phyloP scores from a whole-genome alignment of 176 grass and related monocot genomes.

The Oryza rufipogon region DNA sequence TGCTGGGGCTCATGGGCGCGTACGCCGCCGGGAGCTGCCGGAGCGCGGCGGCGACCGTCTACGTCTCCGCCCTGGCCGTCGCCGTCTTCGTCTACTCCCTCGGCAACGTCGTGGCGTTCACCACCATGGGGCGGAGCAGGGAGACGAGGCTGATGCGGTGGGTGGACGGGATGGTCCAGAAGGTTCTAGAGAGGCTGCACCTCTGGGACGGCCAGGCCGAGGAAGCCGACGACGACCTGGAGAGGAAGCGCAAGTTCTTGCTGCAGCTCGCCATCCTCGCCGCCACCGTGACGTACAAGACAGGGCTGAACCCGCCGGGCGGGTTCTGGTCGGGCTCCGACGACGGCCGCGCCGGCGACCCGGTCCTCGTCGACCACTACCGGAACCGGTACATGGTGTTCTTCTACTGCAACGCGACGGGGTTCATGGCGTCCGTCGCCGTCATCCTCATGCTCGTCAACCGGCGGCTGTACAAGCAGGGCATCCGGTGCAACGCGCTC shows the following conservation, averaged over 20 bases:
- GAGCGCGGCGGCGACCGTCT: background rate
- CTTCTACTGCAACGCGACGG: slow-evolving; percentile 34
- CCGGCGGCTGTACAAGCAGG: slow-evolving; percentile 5
- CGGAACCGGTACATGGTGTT: slow-evolving; percentile 8
- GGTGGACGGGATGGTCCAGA: background rate
- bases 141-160: background rate
- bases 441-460: slow-evolving; percentile 33
- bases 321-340: slow-evolving; percentile 27
- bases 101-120: background rate
- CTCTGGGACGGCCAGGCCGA: background rate
- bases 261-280: slow-evolving; percentile 24
- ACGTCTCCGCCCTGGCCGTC: background rate
- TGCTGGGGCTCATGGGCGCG: slow-evolving; percentile 42
- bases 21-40: slow-evolving; percentile 32
- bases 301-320: slow-evolving; percentile 30
- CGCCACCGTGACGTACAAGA: slow-evolving; percentile 30
- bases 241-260: slow-evolving; percentile 35
- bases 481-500: slow-evolving; percentile 11
- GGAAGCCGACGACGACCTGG: background rate
- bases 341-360: background rate
- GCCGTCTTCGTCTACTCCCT: slow-evolving; percentile 15
- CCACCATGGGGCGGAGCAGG: background rate
- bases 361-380: slow-evolving; percentile 18
- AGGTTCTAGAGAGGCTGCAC: background rate
- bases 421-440: slow-evolving; percentile 25